Evolutionary conservation across 331 rosid genomes (phyloP).

Genomic region (Pyracantha coccinea): DNA sequence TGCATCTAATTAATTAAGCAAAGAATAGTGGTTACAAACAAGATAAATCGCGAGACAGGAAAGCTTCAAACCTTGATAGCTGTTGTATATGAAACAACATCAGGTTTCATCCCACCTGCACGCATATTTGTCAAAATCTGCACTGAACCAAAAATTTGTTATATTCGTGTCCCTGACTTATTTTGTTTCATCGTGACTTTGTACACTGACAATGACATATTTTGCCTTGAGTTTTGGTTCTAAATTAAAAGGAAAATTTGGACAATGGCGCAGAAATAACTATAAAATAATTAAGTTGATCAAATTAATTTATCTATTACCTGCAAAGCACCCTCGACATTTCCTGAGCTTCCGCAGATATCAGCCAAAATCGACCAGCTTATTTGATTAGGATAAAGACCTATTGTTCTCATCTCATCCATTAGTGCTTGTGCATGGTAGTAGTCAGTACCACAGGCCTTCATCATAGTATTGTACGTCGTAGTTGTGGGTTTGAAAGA

Average conservation of each 20-base stretch:
- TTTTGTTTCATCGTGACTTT: not conserved
- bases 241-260: not conserved
- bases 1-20: slow-evolving; percentile 3
- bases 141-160: slow-evolving; percentile 21
- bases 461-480: slow-evolving; percentile 81
- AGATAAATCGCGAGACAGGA: slow-evolving; percentile 17
- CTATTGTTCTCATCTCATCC: slow-evolving; percentile 66
- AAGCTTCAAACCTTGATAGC: slow-evolving; percentile 69
- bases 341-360: slow-evolving; percentile 56
- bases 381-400: slow-evolving; percentile 79
- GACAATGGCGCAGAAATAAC: not conserved
- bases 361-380: slow-evolving; percentile 88
- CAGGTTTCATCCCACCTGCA: slow-evolving; percentile 70
- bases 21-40: not conserved
- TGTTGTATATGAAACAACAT: slow-evolving; percentile 81
- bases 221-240: not conserved
- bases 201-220: not conserved
- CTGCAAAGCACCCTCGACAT: slow-evolving; percentile 71
- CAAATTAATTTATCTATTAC: slow-evolving; percentile 29
- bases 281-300: not conserved
- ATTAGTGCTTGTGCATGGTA: slow-evolving; percentile 74
- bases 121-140: slow-evolving; percentile 78
- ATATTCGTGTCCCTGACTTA: slow-evolving; percentile 20
- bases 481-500: slow-evolving; percentile 68
- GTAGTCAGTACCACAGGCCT: slow-evolving; percentile 94